These are phyloP conservation scores for Herpetospermum pedunculosum DNA, from an alignment of 306 rosid genomes.

Conservation along the genomic window DNA sequence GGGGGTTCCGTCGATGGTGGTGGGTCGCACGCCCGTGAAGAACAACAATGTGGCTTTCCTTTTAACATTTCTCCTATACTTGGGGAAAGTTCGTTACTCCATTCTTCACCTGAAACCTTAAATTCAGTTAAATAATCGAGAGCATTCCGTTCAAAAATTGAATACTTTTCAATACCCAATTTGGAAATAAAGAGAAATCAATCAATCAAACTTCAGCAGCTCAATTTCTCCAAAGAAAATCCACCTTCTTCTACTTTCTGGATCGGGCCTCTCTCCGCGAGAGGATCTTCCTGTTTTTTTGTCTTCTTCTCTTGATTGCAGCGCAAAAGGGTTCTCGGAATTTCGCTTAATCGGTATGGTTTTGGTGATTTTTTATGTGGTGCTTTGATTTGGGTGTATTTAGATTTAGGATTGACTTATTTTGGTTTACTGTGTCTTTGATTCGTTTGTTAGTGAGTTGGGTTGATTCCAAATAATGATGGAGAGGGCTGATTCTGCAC, in stretches of 20 bases:
- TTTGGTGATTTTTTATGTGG: not conserved
- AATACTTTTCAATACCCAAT: not conserved
- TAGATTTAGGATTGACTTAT: no score
- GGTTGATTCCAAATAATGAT: constrained; percentile 37
- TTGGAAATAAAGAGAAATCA: not conserved
- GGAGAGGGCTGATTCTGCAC: constrained; percentile 81
- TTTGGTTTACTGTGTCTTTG: not conserved
- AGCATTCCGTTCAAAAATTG: not conserved
- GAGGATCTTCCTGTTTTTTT: not conserved
- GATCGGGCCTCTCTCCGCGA: constrained; percentile 10
- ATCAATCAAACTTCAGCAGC: not conserved
- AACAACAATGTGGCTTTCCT: constrained; percentile 2
- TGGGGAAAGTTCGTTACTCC: constrained; percentile 5
- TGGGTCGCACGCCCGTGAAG: constrained; percentile 5
- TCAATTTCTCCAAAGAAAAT: not conserved
- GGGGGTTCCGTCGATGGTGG: constrained; percentile 6
- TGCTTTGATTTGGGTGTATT: not conserved
- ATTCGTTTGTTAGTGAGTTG: constrained; percentile 19
- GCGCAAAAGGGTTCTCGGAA: not conserved
- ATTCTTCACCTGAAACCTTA: not conserved
- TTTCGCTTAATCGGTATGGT: not conserved
- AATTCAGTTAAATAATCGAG: not conserved
- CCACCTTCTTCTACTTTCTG: not conserved
- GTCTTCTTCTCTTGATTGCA: not conserved
- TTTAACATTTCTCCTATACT: not conserved